Evolutionary conservation across 2,329 filamentous ascomycete species (phyloP).

Genomic region (Chaetomiaceae sp.): DNA sequence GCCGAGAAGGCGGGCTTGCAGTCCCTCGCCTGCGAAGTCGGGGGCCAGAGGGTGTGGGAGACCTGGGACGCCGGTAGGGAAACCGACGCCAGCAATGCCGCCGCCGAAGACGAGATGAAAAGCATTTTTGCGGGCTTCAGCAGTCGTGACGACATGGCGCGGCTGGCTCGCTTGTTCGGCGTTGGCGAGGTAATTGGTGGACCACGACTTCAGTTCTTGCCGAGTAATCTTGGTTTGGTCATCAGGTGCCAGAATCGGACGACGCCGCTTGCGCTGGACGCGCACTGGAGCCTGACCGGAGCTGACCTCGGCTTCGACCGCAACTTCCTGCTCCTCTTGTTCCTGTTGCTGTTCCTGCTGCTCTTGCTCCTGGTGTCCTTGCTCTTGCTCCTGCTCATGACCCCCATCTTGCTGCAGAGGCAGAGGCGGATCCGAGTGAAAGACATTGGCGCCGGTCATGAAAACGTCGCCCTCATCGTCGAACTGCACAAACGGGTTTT

Average conservation of each 20-base stretch:
- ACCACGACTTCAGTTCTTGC: conserved; percentile 39
- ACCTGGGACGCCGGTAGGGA: conserved; percentile 29
- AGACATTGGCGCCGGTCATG: conserved; percentile 36
- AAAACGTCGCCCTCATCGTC: conserved; percentile 32
- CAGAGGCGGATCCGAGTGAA: conserved; percentile 28
- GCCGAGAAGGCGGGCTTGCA: conserved; percentile 38
- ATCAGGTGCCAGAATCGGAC: conserved; percentile 29
- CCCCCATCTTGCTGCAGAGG: neutral
- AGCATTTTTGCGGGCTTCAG: conserved; percentile 41
- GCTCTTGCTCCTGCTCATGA: conserved; percentile 13
- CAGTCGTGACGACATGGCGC: conserved; percentile 26
- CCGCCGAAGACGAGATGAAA: conserved; percentile 38
- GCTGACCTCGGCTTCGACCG: conserved; percentile 2
- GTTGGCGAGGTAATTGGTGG: conserved; percentile 44
- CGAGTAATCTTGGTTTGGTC: conserved; percentile 34
- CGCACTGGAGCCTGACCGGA: conserved; percentile 23
- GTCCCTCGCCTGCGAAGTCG: conserved; percentile 42
- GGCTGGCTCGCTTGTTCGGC: conserved; percentile 44
- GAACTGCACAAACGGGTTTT: conserved; percentile 19
- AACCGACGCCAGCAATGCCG: conserved; percentile 37
- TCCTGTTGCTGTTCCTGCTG: neutral
- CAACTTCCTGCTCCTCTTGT: conserved; percentile 7
- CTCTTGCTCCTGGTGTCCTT: conserved; percentile 4
- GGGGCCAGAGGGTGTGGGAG: conserved; percentile 42
- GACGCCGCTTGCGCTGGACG: conserved; percentile 27